phyloP scores from a whole-genome alignment of 495 filamentous ascomycete genomes.

The Penicillium pulvis region DNA sequence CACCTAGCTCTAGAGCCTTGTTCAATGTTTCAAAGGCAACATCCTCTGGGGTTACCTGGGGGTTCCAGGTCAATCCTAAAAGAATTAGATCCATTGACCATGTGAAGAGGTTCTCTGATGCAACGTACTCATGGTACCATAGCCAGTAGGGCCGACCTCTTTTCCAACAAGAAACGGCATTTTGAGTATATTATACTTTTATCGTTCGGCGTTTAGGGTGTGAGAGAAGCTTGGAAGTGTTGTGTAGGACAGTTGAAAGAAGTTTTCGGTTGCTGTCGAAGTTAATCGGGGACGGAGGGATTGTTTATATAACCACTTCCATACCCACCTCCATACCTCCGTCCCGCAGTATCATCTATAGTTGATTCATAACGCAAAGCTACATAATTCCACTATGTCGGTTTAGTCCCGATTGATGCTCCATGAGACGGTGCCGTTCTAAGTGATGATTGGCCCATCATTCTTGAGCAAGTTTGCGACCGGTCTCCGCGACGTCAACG shows the following conservation, averaged over 20 bases:
- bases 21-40: conserved; percentile 69
- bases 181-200: background rate
- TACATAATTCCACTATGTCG: background rate
- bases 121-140: conserved; percentile 48
- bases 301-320: background rate
- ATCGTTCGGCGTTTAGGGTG: background rate
- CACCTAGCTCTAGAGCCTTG: conserved; percentile 63
- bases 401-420: background rate
- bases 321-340: background rate
- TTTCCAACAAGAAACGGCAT: conserved; percentile 48
- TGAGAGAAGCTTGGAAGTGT: background rate
- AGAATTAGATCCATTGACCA: background rate
- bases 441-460: background rate
- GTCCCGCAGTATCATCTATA: too few relatives aligned
- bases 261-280: background rate
- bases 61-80: conserved; percentile 75
- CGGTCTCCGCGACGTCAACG: conserved; percentile 13
- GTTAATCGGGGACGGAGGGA: background rate
- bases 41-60: conserved; percentile 55
- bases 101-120: background rate
- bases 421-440: conserved; percentile 3
- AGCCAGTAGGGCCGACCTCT: conserved; percentile 48
- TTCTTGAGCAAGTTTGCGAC: background rate
- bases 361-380: background rate
- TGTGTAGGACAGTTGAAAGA: background rate